Conservation (phyloP, 208 protist species). For the Wallacemonas sp. region DNA sequence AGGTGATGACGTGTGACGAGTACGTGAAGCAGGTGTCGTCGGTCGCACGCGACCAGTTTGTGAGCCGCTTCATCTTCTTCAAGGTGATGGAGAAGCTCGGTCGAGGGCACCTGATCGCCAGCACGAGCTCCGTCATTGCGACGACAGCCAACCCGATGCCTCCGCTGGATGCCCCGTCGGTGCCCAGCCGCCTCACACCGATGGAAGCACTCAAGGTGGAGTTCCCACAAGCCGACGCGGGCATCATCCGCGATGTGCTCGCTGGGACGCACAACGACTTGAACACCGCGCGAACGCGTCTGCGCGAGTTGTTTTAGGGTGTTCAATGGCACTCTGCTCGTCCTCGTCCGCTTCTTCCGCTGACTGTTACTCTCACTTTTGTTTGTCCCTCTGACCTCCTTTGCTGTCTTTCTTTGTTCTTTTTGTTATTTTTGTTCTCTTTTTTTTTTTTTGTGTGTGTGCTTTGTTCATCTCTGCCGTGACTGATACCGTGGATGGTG, state of each 20-base stretch:
- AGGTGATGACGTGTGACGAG: slow-evolving; percentile 72
- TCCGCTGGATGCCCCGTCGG: not conserved
- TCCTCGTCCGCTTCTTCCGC: not conserved
- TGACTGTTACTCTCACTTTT: not conserved
- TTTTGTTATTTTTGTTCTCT: slow-evolving; percentile 25
- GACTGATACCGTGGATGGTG: too few relatives aligned
- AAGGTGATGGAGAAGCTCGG: slow-evolving; percentile 42
- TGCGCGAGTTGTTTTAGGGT: slow-evolving; percentile 7
- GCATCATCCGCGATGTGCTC: slow-evolving; percentile 65
- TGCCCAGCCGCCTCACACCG: slow-evolving; percentile 38
- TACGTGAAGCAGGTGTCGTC: slow-evolving; percentile 81
- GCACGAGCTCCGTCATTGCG: not conserved
- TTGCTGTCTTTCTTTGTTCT: slow-evolving; percentile 5
- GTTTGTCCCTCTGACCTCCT: not conserved
- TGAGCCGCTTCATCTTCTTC: slow-evolving; percentile 64
- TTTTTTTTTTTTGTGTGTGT: not conserved
- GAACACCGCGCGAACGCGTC: slow-evolving; percentile 8
- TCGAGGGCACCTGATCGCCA: slow-evolving; percentile 1
- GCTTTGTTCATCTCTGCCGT: too few relatives aligned
- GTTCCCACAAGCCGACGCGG: slow-evolving; percentile 57
- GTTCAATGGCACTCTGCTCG: not conserved
- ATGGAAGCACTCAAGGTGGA: slow-evolving; percentile 39
- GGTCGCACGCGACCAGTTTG: slow-evolving; percentile 76
- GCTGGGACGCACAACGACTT: slow-evolving; percentile 42
- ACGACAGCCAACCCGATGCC: slow-evolving; percentile 8